Evolutionary conservation across 345 rosid species (phyloP).

Genomic region (Excoecaria agallocha): DNA sequence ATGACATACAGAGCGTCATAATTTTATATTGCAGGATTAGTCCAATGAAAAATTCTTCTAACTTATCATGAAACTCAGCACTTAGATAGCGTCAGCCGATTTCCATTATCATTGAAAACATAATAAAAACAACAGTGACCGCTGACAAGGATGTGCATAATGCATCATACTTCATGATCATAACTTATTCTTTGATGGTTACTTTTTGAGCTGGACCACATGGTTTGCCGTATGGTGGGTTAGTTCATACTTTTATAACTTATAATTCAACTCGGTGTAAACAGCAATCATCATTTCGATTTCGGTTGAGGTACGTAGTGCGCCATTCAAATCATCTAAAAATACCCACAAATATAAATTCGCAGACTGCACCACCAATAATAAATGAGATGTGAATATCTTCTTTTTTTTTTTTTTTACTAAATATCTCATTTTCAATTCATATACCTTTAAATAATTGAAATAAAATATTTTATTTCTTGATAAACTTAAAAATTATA

Average conservation of each 20-base stretch:
- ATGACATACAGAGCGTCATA: not conserved
- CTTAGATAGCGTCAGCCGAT: conserved; percentile 1
- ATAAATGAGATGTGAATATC: too few relatives aligned
- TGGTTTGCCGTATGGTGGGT: conserved; percentile 17
- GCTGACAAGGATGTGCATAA: conserved; percentile 17
- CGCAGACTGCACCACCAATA: too few relatives aligned
- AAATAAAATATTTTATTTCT: too few relatives aligned
- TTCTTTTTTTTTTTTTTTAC: too few relatives aligned
- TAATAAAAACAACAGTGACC: conserved; percentile 17
- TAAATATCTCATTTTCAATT: too few relatives aligned
- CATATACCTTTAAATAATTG: too few relatives aligned
- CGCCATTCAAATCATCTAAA: too few relatives aligned
- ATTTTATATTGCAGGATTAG: not conserved
- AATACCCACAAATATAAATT: too few relatives aligned
- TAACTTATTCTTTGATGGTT: not conserved
- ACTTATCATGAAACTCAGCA: conserved; percentile 16
- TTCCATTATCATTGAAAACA: conserved; percentile 16
- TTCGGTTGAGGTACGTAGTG: not conserved
- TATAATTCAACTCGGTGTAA: not conserved
- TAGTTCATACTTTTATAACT: conserved; percentile 7
- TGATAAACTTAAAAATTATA: too few relatives aligned
- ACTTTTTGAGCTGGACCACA: conserved; percentile 33
- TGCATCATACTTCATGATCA: not conserved
- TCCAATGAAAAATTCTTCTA: conserved; percentile 19
- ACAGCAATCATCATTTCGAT: not conserved